A percentile compares a stretch with the other conserved stretches of the same genome.
Evolutionary conservation across 2,329 filamentous ascomycete species (phyloP).

Genomic region (Sporothrix schenckii): DNA sequence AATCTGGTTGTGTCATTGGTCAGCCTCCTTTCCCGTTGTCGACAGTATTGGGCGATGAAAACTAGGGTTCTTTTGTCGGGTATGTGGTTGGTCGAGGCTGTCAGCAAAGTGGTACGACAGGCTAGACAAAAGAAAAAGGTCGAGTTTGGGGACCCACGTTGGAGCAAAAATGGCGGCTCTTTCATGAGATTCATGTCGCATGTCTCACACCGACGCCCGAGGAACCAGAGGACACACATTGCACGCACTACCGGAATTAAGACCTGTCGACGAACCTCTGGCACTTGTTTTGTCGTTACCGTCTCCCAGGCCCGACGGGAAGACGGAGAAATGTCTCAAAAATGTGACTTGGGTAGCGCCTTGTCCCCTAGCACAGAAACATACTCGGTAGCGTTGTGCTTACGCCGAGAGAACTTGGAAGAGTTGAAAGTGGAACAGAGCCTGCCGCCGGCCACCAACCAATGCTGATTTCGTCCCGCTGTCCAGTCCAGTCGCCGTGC

Average conservation of each 20-base stretch:
- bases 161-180: not conserved
- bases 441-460: not conserved
- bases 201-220: constrained; percentile 10
- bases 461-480: constrained; percentile 7
- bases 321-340: constrained; percentile 19
- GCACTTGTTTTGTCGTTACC: not conserved
- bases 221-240: not conserved
- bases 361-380: constrained; percentile 13
- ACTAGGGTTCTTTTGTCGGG: constrained; percentile 6
- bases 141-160: not conserved
- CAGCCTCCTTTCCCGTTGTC: constrained; percentile 22
- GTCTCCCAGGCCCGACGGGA: not conserved
- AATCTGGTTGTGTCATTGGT: constrained; percentile 22
- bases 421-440: not conserved
- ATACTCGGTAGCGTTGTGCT: constrained; percentile 13
- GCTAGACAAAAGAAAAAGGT: not conserved
- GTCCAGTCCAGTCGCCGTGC: constrained; percentile 8
- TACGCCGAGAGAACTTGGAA: not conserved
- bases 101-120: not conserved
- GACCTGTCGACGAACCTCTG: not conserved
- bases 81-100: constrained; percentile 19
- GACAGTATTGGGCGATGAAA: constrained; percentile 20
- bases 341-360: constrained; percentile 17
- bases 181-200: not conserved
- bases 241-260: not conserved